phyloP scores from a whole-genome alignment of 1,284 basidiomycete species.

The Sporisorium exsertum region DNA sequence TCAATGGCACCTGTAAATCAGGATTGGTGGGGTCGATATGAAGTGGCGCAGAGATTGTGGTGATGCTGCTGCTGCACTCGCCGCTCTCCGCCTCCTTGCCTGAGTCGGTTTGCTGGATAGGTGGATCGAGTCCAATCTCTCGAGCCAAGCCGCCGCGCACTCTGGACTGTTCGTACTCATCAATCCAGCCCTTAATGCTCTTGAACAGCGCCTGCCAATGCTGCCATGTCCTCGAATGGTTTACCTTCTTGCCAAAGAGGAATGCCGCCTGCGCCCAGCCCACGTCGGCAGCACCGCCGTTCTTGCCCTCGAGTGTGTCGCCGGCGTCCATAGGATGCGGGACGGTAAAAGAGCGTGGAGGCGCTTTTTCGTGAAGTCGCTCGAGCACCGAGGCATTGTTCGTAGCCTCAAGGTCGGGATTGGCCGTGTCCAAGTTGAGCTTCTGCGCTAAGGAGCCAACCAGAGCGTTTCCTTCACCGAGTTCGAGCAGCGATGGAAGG shows the following conservation, averaged over 20 bases:
- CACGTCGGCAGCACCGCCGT: not conserved
- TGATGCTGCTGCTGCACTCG: conserved; percentile 6
- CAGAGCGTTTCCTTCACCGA: conserved; percentile 11
- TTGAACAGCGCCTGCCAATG: conserved; percentile 58
- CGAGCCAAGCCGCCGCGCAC: conserved; percentile 56
- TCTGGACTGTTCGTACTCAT: conserved; percentile 61
- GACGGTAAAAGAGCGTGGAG: conserved; percentile 22
- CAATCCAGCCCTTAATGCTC: conserved; percentile 61
- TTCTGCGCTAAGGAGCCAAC: conserved; percentile 19
- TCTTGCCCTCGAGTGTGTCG: not conserved
- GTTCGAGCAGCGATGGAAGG: conserved; percentile 8
- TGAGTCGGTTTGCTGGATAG: not conserved
- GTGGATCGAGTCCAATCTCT: conserved; percentile 52
- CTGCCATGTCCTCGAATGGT: conserved; percentile 54
- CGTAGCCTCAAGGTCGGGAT: conserved; percentile 4
- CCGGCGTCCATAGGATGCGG: conserved; percentile 8
- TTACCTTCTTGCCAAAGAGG: conserved; percentile 38
- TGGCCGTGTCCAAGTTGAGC: conserved; percentile 25
- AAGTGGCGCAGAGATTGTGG: conserved; percentile 28
- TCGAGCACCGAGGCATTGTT: conserved; percentile 25
- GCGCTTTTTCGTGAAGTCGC: conserved; percentile 23
- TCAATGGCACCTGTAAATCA: conserved; percentile 28
- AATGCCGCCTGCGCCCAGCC: conserved; percentile 22
- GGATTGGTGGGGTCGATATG: conserved; percentile 21
- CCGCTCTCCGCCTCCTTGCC: not conserved